Base-by-base conservation (phyloP, 2,329 filamentous ascomycete species). In the Ramularia endophylla region DNA sequence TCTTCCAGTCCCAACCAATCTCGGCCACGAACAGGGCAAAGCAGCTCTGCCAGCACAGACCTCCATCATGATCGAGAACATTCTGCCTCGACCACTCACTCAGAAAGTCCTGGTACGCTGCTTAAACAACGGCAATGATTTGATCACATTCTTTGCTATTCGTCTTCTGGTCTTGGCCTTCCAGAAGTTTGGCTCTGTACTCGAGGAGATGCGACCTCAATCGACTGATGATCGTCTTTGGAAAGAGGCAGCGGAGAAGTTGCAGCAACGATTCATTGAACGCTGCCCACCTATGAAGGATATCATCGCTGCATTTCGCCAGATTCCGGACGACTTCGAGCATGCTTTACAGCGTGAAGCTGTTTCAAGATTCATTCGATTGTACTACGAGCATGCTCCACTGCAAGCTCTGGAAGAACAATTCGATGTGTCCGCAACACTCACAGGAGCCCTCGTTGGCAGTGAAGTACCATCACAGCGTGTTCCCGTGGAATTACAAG, bases 311-410 rank as follows among this genome's bases (percentile, higher is more conserved):
- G 74, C 81, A 12, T 92, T 92, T 60, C 81, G 84, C 48, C 74
- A 77, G 43, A 80, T 85, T 17, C 67, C 78, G 0, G 74, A 79
- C 30, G 77, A 81, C 15, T 83, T 90, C 48, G 52, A 59, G 22
- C 55, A 62, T 36, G 65, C 83, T 20, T 71, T 94, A 46, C 86
- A 89, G 57, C 78, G 83, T 44, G 85, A 94, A 56, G 81, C 86
- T 16, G 74, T 82, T n/a, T 84, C 84, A 44, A 82, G 85, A 51
- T 68, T 95, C 15, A 65, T 98, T 28, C 75, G 80, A 12, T 73
- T 89, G n/a, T 97, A 94, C 65, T 94, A 94, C 60, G 81, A 89
- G 58, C 73, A 85, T 2, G 74, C 87, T 7, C 89, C 92, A 2
- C 81, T 86, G 45, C 71, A 86, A 17, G 87, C 88, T 1, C 71